A percentile compares a stretch with the other conserved stretches of the same genome.
Conservation (phyloP, 1,139 yeast species). For the Hansenula anomala region DNA sequence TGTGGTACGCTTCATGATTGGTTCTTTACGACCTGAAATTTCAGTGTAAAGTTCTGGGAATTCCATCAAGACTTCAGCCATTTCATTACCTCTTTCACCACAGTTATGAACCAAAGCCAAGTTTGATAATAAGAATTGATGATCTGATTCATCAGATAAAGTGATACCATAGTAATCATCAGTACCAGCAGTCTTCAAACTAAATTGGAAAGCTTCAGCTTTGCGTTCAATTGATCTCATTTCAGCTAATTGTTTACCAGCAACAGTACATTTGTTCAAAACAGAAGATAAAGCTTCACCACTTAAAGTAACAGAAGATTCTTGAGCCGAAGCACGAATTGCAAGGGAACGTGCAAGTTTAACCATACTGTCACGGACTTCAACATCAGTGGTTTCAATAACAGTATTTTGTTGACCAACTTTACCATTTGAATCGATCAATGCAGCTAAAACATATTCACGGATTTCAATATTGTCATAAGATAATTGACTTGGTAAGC, state of each 20-base stretch:
- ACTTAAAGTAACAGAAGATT: conserved; percentile 13
- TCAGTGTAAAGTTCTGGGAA: conserved; percentile 97
- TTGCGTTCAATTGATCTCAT: conserved; percentile 17
- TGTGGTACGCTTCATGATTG: conserved; percentile 98
- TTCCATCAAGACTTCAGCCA: conserved; percentile 99
- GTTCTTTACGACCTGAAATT: conserved; percentile 89
- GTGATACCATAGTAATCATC: conserved; percentile 38
- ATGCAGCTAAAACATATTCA: conserved; percentile 37
- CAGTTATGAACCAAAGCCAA: conserved; percentile 24
- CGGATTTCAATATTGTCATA: conserved; percentile 28
- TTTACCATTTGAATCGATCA: conserved; percentile 33
- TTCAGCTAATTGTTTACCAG: conserved; percentile 12
- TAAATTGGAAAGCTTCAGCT: conserved; percentile 27
- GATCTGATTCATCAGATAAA: conserved; percentile 33
- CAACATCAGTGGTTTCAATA: conserved; percentile 23
- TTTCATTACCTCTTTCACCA: conserved; percentile 97
- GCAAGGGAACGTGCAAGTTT: conserved; percentile 37
- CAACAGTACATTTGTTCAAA: conserved; percentile 22
- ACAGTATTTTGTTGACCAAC: conserved; percentile 19
- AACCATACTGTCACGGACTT: conserved; percentile 30
- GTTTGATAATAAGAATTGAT: conserved; percentile 34
- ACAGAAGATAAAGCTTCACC: conserved; percentile 21
- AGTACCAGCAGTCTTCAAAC: conserved; percentile 22
- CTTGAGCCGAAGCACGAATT: conserved; percentile 23
- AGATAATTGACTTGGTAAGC: conserved; percentile 20